Evolutionary conservation across 192 early-diverging fungal species (phyloP).

Genomic region (Glomus cerebriforme): DNA sequence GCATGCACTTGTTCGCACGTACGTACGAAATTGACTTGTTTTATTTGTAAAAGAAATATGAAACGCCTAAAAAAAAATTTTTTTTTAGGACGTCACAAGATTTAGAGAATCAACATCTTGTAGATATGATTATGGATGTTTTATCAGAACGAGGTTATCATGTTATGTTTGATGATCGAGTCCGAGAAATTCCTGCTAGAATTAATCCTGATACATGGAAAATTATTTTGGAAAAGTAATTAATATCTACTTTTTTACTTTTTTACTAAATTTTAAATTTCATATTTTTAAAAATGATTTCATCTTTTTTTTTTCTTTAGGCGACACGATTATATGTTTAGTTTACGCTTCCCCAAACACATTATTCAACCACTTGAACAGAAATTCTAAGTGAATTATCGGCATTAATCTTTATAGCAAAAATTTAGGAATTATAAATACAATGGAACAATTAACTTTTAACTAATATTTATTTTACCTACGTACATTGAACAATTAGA

Average conservation of each 20-base stretch:
- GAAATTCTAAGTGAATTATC: slow-evolving; percentile 45
- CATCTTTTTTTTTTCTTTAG: slow-evolving; percentile 13
- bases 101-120: slow-evolving; percentile 50
- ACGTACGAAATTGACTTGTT: slow-evolving; percentile 11
- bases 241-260: not conserved
- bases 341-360: slow-evolving; percentile 59
- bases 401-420: not conserved
- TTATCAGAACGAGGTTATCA: slow-evolving; percentile 60
- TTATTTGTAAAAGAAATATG: not conserved
- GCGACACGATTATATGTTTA: slow-evolving; percentile 47
- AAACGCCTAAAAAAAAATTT: not conserved
- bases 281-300: not conserved
- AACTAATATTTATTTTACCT: too few species aligned
- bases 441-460: not conserved
- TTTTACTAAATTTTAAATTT: not conserved
- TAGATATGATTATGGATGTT: slow-evolving; percentile 57
- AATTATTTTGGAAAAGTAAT: slow-evolving; percentile 53
- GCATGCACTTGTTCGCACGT: slow-evolving; percentile 57
- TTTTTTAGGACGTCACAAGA: slow-evolving; percentile 43
- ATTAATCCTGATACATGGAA: slow-evolving; percentile 51
- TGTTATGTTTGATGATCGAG: slow-evolving; percentile 54
- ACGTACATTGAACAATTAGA: too few species aligned
- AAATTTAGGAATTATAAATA: not conserved
- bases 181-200: slow-evolving; percentile 49
- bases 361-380: slow-evolving; percentile 62